phyloP scores from a whole-genome alignment of 257 asterid species.

The Primulina eburnea region DNA sequence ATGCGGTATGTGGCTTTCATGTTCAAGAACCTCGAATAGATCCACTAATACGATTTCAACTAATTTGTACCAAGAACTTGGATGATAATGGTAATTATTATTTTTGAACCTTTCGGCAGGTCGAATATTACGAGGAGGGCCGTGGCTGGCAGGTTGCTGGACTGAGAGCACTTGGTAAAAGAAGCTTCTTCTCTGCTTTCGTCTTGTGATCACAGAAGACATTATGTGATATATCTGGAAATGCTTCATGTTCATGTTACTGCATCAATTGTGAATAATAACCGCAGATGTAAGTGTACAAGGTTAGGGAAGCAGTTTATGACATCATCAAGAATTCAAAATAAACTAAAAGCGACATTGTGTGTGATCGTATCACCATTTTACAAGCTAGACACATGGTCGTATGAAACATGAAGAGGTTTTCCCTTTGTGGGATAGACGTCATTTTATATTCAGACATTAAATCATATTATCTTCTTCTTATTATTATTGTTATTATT shows the following conservation, averaged over 20 bases:
- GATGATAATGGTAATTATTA: not conserved
- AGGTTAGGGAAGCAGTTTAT: too few relatives aligned
- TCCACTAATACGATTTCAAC: not conserved
- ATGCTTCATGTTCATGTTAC: constrained; percentile 3
- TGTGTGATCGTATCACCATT: too few relatives aligned
- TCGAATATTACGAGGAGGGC: constrained; percentile 46
- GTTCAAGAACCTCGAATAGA: not conserved
- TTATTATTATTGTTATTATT: too few relatives aligned
- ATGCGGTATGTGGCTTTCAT: constrained; percentile 38
- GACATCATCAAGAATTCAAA: too few relatives aligned
- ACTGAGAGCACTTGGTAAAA: constrained; percentile 41
- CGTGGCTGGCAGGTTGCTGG: constrained; percentile 44
- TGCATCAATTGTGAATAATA: too few relatives aligned
- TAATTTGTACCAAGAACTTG: not conserved
- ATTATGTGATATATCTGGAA: not conserved
- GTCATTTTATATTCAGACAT: too few relatives aligned
- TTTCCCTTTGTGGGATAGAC: too few relatives aligned
- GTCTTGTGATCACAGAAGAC: constrained; percentile 25
- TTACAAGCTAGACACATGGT: too few relatives aligned
- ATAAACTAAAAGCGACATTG: too few relatives aligned
- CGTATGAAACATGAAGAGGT: too few relatives aligned
- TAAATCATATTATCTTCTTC: too few relatives aligned
- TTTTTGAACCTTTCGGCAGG: constrained; percentile 26
- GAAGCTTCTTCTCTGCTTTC: constrained; percentile 48
- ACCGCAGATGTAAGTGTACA: too few relatives aligned